These are phyloP conservation scores for Carex arenaria DNA, from an alignment of 202 grass and related monocot species.

Conservation along the genomic window DNA sequence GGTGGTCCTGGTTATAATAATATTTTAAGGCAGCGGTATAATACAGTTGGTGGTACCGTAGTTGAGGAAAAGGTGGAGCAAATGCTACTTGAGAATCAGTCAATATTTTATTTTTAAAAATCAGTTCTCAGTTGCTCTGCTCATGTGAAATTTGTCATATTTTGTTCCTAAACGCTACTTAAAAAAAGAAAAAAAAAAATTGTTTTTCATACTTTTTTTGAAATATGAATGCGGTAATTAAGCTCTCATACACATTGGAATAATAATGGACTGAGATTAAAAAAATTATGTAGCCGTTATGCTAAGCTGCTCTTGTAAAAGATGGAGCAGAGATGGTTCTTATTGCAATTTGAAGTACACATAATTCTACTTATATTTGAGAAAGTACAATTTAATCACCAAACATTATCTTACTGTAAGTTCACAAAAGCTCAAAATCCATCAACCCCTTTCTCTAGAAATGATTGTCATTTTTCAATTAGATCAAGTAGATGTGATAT, in stretches of 20 bases:
- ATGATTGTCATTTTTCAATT: background rate
- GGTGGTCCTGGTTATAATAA: background rate
- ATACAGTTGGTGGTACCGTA: background rate
- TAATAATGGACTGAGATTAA: background rate
- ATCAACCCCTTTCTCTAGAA: background rate
- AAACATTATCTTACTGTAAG: background rate
- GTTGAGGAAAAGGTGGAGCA: background rate
- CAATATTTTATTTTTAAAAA: slow-evolving; percentile 1
- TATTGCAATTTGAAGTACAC: background rate
- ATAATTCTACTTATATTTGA: background rate
- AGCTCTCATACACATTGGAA: background rate
- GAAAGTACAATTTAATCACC: background rate
- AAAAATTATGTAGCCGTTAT: background rate
- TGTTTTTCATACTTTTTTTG: background rate
- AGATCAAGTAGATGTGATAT: background rate
- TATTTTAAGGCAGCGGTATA: background rate
- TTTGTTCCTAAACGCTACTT: background rate
- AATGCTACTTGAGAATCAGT: background rate
- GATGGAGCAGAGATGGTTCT: background rate
- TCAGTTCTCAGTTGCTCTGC: background rate
- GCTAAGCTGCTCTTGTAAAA: background rate
- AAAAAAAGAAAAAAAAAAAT: background rate
- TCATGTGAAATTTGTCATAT: background rate
- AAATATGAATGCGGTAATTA: background rate
- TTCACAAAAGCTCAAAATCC: background rate